phyloP scores from a whole-genome alignment of 495 filamentous ascomycete genomes.

The Penicillium steckii region DNA sequence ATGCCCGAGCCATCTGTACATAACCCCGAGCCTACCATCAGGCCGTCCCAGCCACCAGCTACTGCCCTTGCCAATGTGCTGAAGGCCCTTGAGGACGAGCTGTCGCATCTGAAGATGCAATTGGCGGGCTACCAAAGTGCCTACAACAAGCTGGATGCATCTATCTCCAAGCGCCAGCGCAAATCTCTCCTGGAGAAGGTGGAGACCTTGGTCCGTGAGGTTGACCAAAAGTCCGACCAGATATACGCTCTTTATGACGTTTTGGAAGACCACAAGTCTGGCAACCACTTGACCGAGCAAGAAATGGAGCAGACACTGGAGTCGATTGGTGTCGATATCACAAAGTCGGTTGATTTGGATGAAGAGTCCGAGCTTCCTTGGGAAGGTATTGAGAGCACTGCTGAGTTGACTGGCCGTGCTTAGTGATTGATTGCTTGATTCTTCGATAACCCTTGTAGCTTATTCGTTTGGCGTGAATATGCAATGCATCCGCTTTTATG shows the following conservation, averaged over 20 bases:
- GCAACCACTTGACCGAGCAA: conserved; percentile 62
- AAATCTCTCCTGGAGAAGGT: conserved; percentile 64
- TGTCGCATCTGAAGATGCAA: conserved; percentile 73
- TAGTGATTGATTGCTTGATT: conserved; percentile 5
- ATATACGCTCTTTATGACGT: conserved; percentile 90
- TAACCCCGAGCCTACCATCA: conserved; percentile 72
- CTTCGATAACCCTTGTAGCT: conserved; percentile 1
- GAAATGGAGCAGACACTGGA: conserved; percentile 68
- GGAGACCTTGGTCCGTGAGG: conserved; percentile 57
- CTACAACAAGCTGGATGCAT: conserved; percentile 69
- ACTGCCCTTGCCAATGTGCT: conserved; percentile 76
- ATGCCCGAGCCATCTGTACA: conserved; percentile 48
- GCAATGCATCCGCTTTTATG: background rate
- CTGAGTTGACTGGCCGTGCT: conserved; percentile 40
- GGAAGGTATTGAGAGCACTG: conserved; percentile 54
- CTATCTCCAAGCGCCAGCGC: conserved; percentile 66
- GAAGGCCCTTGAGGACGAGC: conserved; percentile 78
- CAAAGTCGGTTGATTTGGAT: conserved; percentile 28
- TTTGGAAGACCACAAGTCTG: conserved; percentile 75
- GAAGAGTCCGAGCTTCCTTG: conserved; percentile 49
- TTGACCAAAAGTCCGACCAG: conserved; percentile 81
- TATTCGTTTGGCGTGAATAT: conserved; percentile 8
- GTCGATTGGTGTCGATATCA: conserved; percentile 51
- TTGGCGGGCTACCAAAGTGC: conserved; percentile 53
- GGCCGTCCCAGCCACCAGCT: conserved; percentile 72